Conservation (phyloP, 495 filamentous ascomycete genomes). For the Penicillium paxilli region DNA sequence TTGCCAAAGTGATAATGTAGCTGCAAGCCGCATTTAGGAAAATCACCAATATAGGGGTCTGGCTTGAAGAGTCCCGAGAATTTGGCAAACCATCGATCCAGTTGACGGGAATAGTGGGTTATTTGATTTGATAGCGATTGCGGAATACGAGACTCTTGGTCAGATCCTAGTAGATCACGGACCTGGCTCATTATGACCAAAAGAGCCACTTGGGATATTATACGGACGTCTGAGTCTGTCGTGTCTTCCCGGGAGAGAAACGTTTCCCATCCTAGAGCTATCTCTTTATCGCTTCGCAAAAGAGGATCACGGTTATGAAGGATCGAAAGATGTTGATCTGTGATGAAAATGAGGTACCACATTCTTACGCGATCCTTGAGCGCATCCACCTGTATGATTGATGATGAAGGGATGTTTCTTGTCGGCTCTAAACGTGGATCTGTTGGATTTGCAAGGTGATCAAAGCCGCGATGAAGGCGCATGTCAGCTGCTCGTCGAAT, state of each 20-base stretch:
- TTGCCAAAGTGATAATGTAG: slow-evolving; percentile 48
- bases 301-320: slow-evolving; percentile 45
- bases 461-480: slow-evolving; percentile 35
- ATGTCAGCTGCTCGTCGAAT: slow-evolving; percentile 46
- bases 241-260: slow-evolving; percentile 30
- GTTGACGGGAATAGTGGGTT: slow-evolving; percentile 35
- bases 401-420: not conserved
- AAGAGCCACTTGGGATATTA: slow-evolving; percentile 38
- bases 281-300: slow-evolving; percentile 36
- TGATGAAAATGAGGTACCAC: slow-evolving; percentile 46
- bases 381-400: slow-evolving; percentile 4
- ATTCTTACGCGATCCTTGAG: slow-evolving; percentile 38
- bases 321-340: slow-evolving; percentile 47
- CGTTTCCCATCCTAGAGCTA: slow-evolving; percentile 33
- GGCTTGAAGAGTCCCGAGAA: slow-evolving; percentile 31
- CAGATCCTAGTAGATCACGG: slow-evolving; percentile 37
- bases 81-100: slow-evolving; percentile 42
- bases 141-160: slow-evolving; percentile 32
- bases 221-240: slow-evolving; percentile 36
- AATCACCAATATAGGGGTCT: slow-evolving; percentile 37
- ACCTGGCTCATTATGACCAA: slow-evolving; percentile 40
- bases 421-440: slow-evolving; percentile 4
- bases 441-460: slow-evolving; percentile 13
- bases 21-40: slow-evolving; percentile 40
- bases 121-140: slow-evolving; percentile 32